phyloP scores from a whole-genome alignment of 768 basidiomycete genomes.

The Cystoderma amianthinum region DNA sequence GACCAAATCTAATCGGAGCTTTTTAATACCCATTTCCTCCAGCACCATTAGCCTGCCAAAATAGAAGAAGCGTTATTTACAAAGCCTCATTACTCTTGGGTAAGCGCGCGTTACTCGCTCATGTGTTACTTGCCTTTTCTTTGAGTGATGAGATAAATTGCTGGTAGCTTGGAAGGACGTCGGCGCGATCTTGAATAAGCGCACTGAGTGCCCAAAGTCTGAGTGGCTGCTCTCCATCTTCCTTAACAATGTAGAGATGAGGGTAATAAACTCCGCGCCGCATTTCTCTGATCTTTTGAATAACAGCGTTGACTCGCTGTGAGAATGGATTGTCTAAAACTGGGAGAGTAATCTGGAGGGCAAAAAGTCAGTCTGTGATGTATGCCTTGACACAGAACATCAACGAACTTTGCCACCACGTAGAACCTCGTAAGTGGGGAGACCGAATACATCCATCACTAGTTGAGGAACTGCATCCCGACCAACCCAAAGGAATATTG shows the following conservation, averaged over 20 bases:
- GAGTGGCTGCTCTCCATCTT: slow-evolving; percentile 93
- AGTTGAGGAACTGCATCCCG: slow-evolving; percentile 96
- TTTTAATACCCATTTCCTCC: slow-evolving; percentile 13
- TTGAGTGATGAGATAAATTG: slow-evolving; percentile 88
- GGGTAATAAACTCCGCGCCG: slow-evolving; percentile 90
- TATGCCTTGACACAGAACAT: no score
- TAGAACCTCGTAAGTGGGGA: slow-evolving; percentile 81
- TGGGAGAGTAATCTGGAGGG: slow-evolving; percentile 73
- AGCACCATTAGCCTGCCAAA: slow-evolving; percentile 20
- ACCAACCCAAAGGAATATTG: slow-evolving; percentile 98
- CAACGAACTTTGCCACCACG: slow-evolving; percentile 84
- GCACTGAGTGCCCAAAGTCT: slow-evolving; percentile 92
- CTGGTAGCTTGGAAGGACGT: slow-evolving; percentile 91
- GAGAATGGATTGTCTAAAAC: slow-evolving; percentile 89
- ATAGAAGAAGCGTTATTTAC: neutral
- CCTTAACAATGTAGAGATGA: slow-evolving; percentile 94
- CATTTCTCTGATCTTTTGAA: slow-evolving; percentile 93
- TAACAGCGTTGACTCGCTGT: slow-evolving; percentile 89
- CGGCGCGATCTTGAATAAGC: slow-evolving; percentile 93
- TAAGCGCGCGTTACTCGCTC: slow-evolving; percentile 4
- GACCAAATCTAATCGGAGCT: no score
- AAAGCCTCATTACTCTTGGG: neutral
- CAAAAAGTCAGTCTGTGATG: neutral
- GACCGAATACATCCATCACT: slow-evolving; percentile 88
- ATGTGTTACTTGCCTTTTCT: slow-evolving; percentile 64